Conservation (phyloP, 352 stramenopile genomes). For the Hyphochytrium catenoides region DNA sequence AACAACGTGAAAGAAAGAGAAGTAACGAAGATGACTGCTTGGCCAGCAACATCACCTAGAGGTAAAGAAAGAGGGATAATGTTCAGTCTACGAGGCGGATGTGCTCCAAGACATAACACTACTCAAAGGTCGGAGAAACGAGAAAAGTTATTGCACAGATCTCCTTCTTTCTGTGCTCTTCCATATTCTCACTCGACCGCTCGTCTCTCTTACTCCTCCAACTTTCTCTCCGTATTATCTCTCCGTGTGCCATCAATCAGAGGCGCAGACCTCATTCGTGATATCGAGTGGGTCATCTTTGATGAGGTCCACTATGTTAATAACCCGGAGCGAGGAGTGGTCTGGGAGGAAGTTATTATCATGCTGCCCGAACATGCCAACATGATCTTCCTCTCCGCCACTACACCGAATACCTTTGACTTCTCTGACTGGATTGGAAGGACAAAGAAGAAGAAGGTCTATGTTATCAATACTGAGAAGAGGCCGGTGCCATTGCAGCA, state of each 20-base stretch:
- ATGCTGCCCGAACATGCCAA: constrained; percentile 89
- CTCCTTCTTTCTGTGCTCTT: too few relatives aligned
- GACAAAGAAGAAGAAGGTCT: constrained; percentile 83
- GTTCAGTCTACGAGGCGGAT: too few relatives aligned
- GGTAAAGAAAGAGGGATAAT: too few relatives aligned
- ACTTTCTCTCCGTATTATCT: too few relatives aligned
- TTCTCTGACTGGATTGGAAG: constrained; percentile 97
- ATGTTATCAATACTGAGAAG: constrained; percentile 91
- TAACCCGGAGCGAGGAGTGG: constrained; percentile 88
- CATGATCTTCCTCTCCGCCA: constrained; percentile 95
- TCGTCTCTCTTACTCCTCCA: too few relatives aligned
- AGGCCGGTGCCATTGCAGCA: constrained; percentile 88
- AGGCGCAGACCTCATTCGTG: constrained; percentile 83
- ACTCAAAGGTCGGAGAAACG: too few relatives aligned
- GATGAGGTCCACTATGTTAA: constrained; percentile 97
- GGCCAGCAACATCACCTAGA: too few relatives aligned
- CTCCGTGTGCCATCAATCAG: constrained; percentile 22
- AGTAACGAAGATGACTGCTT: too few relatives aligned
- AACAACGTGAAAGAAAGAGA: too few relatives aligned
- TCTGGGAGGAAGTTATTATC: constrained; percentile 95
- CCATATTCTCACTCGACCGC: too few relatives aligned
- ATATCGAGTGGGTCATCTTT: constrained; percentile 94
- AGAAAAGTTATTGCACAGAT: too few relatives aligned
- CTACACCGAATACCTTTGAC: constrained; percentile 93
- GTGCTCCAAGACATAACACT: too few relatives aligned